Evolutionary conservation across 1,284 basidiomycete species (phyloP), one percentile per base, ranked within the genome.

Genomic region (Cystobasidium sp.): DNA sequence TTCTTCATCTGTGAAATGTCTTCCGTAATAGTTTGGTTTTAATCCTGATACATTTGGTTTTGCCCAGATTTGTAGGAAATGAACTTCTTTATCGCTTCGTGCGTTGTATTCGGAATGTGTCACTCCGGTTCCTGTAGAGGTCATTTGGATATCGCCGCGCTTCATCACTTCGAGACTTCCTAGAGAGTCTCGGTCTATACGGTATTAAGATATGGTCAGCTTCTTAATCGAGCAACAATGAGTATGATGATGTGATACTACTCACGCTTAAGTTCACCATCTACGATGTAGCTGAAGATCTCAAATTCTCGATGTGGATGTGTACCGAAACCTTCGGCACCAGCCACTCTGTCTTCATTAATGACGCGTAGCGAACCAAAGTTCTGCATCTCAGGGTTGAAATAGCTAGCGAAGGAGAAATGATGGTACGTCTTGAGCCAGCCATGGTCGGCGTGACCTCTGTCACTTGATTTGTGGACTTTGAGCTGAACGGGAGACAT

Each of bases 51-150:
- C 80, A 79, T 84, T 84, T 0, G 94, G 93, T 0, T 88, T 58
- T 3, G 89, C 88, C 94, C 93, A 96, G 78, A 96, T 94, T 81
- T 93, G 91, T 12, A 94, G 86, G 84, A 95, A 94, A 82, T 96
- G 90, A 0, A 89, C 89, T 10, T 79, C 78, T 68, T 87, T 85
- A 59, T 85, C 82, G 6, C 80, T 69, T 37, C 90, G 87, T 80
- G 92, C 91, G 76, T 93, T 94, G 83, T 94, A 86, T 79, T 87
- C 86, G 51, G 76, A 77, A 74, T 84, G 92, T 0, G 88, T 86
- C 77, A 94, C 93, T 3, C 92, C 92, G 0, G 90, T 76, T 52
- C 69, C 75, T 0, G 69, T 68, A 5, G 58, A 59, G 4, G 64
- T 97, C 84, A 96, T 89, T 83, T 97, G 94, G 51, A 97, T 80